Evolutionary conservation across 805 yeast genomes (phyloP).

Genomic region (Hanseniaspora mollemarum): DNA sequence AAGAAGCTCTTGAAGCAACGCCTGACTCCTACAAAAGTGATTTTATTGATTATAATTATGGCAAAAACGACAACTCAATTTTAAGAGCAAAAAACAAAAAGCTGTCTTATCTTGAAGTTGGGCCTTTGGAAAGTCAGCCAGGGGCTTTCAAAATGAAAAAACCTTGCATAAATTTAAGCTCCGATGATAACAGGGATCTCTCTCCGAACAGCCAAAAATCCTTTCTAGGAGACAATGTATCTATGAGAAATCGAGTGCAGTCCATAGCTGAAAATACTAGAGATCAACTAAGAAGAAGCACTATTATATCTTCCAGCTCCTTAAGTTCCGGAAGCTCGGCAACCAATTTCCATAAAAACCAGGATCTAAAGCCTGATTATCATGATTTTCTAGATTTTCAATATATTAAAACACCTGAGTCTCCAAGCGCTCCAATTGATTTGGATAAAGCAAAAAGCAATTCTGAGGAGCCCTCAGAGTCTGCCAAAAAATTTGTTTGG

Average conservation of each 20-base stretch:
- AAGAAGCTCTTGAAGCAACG: neutral
- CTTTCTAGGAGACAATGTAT: neutral
- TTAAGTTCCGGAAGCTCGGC: neutral
- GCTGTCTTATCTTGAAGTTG: neutral
- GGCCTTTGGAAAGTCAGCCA: slow-evolving; percentile 3
- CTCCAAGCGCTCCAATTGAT: neutral
- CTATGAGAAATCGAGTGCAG: neutral
- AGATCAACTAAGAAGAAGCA: slow-evolving; percentile 10
- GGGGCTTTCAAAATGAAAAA: neutral
- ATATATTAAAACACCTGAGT: neutral
- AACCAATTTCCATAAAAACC: neutral
- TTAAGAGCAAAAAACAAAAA: neutral
- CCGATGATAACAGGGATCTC: neutral
- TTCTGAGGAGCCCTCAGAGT: neutral
- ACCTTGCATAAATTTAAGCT: neutral
- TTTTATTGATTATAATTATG: neutral
- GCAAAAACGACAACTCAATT: neutral
- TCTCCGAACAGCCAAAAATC: neutral
- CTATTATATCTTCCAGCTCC: neutral
- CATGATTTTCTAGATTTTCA: neutral
- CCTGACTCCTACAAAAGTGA: neutral
- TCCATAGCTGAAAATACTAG: slow-evolving; percentile 9
- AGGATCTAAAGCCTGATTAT: neutral
- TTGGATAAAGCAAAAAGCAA: neutral
- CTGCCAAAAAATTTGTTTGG: no score